These are phyloP conservation scores for Microsporum audouinii DNA, from an alignment of 2,329 filamentous ascomycete species.

Conservation along the genomic window DNA sequence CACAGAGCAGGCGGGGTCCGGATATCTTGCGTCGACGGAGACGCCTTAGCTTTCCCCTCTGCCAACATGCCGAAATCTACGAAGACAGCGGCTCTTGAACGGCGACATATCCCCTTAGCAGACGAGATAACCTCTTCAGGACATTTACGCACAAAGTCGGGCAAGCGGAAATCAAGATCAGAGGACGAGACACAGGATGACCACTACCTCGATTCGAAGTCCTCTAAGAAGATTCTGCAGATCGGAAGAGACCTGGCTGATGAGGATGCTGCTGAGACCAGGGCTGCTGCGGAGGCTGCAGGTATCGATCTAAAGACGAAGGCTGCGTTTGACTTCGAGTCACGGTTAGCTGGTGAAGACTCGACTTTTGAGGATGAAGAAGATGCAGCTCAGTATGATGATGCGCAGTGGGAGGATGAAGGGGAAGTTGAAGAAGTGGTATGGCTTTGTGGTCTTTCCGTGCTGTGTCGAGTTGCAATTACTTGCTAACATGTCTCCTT, in stretches of 20 bases:
- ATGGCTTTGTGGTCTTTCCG: conserved; percentile 13
- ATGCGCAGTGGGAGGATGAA: conserved; percentile 63
- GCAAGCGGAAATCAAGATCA: conserved; percentile 48
- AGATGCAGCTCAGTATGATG: conserved; percentile 43
- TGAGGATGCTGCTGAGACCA: conserved; percentile 54
- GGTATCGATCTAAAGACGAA: conserved; percentile 28
- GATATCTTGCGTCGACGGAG: background rate
- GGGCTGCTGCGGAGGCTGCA: conserved; percentile 22
- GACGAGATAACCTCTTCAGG: conserved; percentile 68
- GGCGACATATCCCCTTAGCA: conserved; percentile 80
- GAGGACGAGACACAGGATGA: conserved; percentile 52
- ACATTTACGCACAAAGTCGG: conserved; percentile 63
- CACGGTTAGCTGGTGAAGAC: conserved; percentile 52
- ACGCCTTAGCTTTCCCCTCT: background rate
- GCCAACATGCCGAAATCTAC: conserved; percentile 60
- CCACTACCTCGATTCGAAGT: conserved; percentile 72
- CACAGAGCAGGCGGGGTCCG: background rate
- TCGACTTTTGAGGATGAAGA: conserved; percentile 28
- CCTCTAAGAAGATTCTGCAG: conserved; percentile 76
- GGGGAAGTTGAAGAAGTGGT: conserved; percentile 45
- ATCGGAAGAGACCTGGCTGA: conserved; percentile 82
- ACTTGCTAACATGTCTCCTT: background rate
- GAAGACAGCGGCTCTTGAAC: conserved; percentile 41
- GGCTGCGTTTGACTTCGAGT: conserved; percentile 67
- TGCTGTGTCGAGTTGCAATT: no score